Evolutionary conservation across 2,329 filamentous ascomycete species (phyloP), one percentile per base, ranked within the genome.

Genomic region (Microcyclosporella mali): DNA sequence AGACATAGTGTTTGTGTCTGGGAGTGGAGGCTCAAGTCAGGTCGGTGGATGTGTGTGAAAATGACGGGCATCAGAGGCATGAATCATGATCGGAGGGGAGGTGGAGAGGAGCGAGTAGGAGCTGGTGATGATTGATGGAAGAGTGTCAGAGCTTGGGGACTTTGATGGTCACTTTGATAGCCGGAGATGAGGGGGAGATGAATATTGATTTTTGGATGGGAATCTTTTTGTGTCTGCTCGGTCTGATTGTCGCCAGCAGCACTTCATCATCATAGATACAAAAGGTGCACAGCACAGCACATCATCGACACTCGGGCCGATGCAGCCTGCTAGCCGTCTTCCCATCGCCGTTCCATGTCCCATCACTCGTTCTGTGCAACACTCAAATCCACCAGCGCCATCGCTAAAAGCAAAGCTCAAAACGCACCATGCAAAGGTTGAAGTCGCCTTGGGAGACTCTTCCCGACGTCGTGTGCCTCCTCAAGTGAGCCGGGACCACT

Each of bases 331-430:
- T 9, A 4, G 4, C 9, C 9, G 4, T 25, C 9, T 25, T 9
- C 9, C 9, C 9, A 9, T 9, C 9, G 21, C 9, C 21, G 21
- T 25, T 25, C 21, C 21, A 9, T 25, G 9, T 25, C 21, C 21
- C n/a, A n/a, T n/a, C n/a, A n/a, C 6, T 25, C 21, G 21, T 25
- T 9, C 21, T 25, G 6, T 25, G 6, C 21, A 32, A 32, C 4
- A 32, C 4, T 16, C 4, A n/a, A 6, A 34, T 17, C 45, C 43
- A 19, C 51, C 49, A 56, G 47, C 53, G 47, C 53, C 53, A 31
- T 55, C 51, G 53, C 53, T 56, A 55, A 55, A 41, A 32, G 28
- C 7, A 17, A 19, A 3, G 27, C 30, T 8, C 37, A 40, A 31
- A 14, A 11, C 33, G 6, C n/a, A 18, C 17, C 33, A 35, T 36